Evolutionary conservation across 179 eudicot genomes (phyloP).

Genomic region (Silene coronaria): DNA sequence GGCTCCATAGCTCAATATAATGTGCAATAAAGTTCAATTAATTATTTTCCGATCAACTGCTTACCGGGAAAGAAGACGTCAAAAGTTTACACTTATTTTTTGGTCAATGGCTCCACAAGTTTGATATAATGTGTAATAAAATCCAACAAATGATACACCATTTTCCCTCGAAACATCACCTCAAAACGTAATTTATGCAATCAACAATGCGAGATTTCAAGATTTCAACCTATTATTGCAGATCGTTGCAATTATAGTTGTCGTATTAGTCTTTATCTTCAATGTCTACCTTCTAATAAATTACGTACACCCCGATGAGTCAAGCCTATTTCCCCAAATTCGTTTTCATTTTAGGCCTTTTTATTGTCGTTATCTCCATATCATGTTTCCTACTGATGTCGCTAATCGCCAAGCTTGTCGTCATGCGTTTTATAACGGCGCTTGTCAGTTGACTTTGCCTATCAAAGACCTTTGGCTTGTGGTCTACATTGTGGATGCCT

Average conservation of each 20-base stretch:
- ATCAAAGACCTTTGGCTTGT: constrained; percentile 94
- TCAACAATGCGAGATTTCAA: constrained; percentile 85
- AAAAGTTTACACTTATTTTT: too few species aligned
- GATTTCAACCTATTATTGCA: constrained; percentile 89
- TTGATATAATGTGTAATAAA: too few species aligned
- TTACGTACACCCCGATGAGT: too few species aligned
- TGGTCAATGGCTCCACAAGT: too few species aligned
- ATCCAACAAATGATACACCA: too few species aligned
- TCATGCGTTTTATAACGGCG: constrained; percentile 83
- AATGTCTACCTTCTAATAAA: constrained; percentile 86
- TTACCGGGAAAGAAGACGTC: too few species aligned
- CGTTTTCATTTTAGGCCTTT: constrained; percentile 93
- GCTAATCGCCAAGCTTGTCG: constrained; percentile 93
- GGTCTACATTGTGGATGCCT: constrained; percentile 66
- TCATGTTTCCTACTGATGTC: constrained; percentile 94
- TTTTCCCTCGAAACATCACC: constrained; percentile 3
- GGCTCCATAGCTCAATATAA: too few species aligned
- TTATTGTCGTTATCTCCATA: constrained; percentile 78
- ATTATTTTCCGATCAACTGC: too few species aligned
- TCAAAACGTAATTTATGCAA: background rate
- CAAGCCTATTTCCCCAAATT: constrained; percentile 97
- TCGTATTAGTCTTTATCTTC: constrained; percentile 67
- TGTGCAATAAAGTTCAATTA: too few species aligned
- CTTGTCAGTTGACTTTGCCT: constrained; percentile 80
- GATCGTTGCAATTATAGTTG: constrained; percentile 71